Evolutionary conservation across 108 stramenopile species (phyloP).

Genomic region (Cyclotella choctawhatcheeana): DNA sequence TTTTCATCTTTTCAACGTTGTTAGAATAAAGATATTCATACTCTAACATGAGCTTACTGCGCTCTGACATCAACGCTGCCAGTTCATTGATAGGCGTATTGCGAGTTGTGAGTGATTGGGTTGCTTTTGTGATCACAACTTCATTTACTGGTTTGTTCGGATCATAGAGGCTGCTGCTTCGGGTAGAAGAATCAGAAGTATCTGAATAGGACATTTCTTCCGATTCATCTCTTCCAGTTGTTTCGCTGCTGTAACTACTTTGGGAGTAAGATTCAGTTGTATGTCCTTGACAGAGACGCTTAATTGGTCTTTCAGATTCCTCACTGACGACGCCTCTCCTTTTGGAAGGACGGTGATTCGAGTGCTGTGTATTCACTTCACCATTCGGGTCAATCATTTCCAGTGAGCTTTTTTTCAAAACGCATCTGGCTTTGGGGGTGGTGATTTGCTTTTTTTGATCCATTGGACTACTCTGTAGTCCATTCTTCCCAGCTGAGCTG

Average conservation of each 20-base stretch:
- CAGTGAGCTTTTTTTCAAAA: background rate
- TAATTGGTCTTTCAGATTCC: background rate
- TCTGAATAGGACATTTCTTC: background rate
- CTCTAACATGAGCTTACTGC: background rate
- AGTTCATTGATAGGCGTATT: background rate
- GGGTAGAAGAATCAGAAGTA: background rate
- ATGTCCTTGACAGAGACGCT: background rate
- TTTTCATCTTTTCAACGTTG: background rate
- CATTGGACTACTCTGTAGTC: background rate
- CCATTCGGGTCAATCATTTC: background rate
- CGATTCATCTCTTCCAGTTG: background rate
- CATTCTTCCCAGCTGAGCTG: background rate
- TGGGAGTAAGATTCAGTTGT: background rate
- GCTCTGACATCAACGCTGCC: background rate
- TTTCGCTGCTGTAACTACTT: background rate
- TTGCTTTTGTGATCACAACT: slow-evolving; percentile 1
- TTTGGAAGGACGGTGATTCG: background rate
- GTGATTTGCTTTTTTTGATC: background rate
- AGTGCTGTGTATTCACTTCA: background rate
- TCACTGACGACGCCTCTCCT: background rate
- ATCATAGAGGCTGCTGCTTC: background rate
- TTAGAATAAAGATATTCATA: background rate
- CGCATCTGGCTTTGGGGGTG: background rate
- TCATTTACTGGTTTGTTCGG: slow-evolving; percentile 5
- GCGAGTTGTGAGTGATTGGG: background rate